phyloP scores from a whole-genome alignment of 805 yeast species.

The Spathaspora girioi region DNA sequence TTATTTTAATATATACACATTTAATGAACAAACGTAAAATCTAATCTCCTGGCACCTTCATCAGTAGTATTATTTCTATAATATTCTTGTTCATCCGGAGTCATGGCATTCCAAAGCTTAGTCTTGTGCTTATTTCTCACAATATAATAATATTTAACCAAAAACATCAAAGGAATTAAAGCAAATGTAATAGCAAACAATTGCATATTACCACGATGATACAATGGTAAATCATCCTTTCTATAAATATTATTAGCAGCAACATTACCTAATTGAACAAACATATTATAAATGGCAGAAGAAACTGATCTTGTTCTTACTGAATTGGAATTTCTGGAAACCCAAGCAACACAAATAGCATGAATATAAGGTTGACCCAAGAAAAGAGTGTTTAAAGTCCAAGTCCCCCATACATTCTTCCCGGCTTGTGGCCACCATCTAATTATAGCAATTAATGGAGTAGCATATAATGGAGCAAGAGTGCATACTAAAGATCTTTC shows the following conservation, averaged over 20 bases:
- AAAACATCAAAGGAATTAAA: conserved; percentile 22
- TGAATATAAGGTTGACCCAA: conserved; percentile 29
- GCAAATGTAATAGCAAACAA: conserved; percentile 35
- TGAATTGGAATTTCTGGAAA: conserved; percentile 58
- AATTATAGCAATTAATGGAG: conserved; percentile 6
- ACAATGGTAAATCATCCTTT: conserved; percentile 54
- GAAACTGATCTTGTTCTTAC: conserved; percentile 63
- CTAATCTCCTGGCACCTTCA: conserved; percentile 56
- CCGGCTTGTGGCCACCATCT: conserved; percentile 9
- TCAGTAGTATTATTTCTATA: conserved; percentile 47
- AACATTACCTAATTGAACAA: conserved; percentile 56
- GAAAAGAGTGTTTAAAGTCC: conserved; percentile 15
- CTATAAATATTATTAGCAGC: conserved; percentile 55
- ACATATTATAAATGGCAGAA: conserved; percentile 63
- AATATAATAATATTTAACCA: conserved; percentile 35
- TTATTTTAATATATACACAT: not conserved
- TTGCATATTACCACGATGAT: conserved; percentile 51
- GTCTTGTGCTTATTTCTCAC: conserved; percentile 43
- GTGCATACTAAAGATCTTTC: conserved; percentile 14
- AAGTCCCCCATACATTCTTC: conserved; percentile 10
- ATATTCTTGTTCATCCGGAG: conserved; percentile 45
- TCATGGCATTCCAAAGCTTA: conserved; percentile 46
- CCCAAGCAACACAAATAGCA: conserved; percentile 37
- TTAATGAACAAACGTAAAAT: conserved; percentile 35
- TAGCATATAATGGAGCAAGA: conserved; percentile 7